A percentile compares a stretch with the other conserved stretches of the same genome.
Conservation (phyloP, 139 green algal species). For the Coelastrella sp. region DNA sequence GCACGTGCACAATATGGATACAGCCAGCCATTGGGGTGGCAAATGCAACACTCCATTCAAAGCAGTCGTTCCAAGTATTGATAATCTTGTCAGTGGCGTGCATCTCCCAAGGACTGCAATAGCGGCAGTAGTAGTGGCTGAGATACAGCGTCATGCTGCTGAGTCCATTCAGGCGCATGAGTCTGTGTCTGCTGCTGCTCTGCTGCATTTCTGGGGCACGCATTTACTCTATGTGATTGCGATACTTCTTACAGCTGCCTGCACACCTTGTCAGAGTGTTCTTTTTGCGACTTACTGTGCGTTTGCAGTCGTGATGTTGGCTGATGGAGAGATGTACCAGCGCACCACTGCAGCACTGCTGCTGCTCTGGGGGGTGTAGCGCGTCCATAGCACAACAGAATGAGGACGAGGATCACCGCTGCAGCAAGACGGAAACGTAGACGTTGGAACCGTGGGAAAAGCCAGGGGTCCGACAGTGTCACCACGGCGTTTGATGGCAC, state of each 20-base stretch:
- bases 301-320: background rate
- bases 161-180: too few species aligned
- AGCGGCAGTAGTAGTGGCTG: too few species aligned
- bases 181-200: too few species aligned
- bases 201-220: too few species aligned
- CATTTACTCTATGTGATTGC: background rate
- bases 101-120: too few species aligned
- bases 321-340: conserved; percentile 1
- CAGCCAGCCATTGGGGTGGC: background rate
- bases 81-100: too few species aligned
- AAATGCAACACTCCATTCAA: background rate
- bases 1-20: background rate
- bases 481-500: too few species aligned
- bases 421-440: background rate
- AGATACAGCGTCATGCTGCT: too few species aligned
- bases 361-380: conserved; percentile 3
- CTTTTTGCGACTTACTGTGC: background rate
- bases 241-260: too few species aligned
- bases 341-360: background rate
- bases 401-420: background rate
- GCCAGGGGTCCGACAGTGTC: too few species aligned
- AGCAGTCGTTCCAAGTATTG: too few species aligned
- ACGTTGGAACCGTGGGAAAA: too few species aligned
- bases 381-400: conserved; percentile 10
- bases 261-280: background rate